Evolutionary conservation across 176 grass and related monocot genomes (phyloP), one percentile per base, ranked within the genome.

Genomic region (Oryza rufipogon): DNA sequence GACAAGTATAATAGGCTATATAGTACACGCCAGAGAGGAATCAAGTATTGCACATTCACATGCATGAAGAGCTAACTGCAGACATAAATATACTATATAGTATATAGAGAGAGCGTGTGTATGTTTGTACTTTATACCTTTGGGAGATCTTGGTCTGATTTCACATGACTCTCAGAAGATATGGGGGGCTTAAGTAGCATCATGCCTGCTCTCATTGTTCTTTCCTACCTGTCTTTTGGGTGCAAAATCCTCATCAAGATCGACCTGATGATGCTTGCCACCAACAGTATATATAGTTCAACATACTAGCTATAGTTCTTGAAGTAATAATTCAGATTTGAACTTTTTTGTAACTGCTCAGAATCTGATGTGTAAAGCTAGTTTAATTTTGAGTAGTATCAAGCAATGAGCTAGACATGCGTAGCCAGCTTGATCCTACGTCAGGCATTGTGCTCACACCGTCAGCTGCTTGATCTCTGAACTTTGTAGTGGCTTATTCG

Each of bases 121-220:
- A 8, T 41, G 14, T 16, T 9, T 39, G 5, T 41, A 23, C 44
- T 80, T 74, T 86, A 32, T 67, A 81, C 45, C 16, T 66, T 11
- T 74, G 11, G 70, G 77, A 81, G 61, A 86, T 86, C 61, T 64
- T 74, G 71, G 22, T 5, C 70, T 80, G 70, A 86, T 80, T 47
- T 84, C 47, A 64, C 70, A 67, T 86, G 77, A 86, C 85, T 80
- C 11, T 54, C 77, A 86, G 61, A 25, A 80, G 61, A 86, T 68
- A 80, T 11, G 44, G 30, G 30, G 75, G 28, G 49, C 49, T 47
- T 72, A 48, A 72, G 48, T 69, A 44, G 56, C 56, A 74, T 86
- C 68, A 66, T 80, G 30, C 20, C 34, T 33, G 14, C 34, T 46
- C 47, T 70, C 58, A 22, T 38, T 86, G 32, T 54, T 76, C 82